Evolutionary conservation across 2,329 filamentous ascomycete genomes (phyloP), one percentile per base, ranked within the genome.

Genomic region (Fusarium setosum): DNA sequence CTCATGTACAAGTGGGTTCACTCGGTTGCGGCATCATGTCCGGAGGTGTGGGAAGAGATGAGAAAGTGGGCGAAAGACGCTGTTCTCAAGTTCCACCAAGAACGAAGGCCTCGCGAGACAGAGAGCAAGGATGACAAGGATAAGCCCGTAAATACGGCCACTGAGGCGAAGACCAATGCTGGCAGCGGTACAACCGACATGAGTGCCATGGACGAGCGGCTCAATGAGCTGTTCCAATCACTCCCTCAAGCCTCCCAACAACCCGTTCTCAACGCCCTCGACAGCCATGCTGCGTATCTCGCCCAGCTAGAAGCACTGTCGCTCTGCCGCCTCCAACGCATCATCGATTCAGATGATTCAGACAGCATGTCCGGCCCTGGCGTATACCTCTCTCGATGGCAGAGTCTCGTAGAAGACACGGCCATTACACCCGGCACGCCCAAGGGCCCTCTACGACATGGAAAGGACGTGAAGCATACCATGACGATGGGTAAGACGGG

Each of bases 351-450:
- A 2, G 62, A 71, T 5, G 69, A 67, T 37, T 63, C 56, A 17
- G 67, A 70, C 24, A 84, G 59, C 49, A 69, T 84, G 52, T 83
- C 82, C 21, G 91, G 91, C 0, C 91, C 92, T 0, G 92, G 92
- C 2, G 86, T 91, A 44, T 94, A 91, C 72, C 84, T 94, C 21
- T 83, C 86, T 2, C 84, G 88, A 48, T 94, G 92, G 92, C 90
- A 93, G 73, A 81, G 85, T 1, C 80, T 94, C 7, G 80, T 94
- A 4, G 89, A 94, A 72, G 80, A 83, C n/a, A 92, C 92, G 0
- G 75, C 83, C 42, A 88, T 94, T 61, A 91, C 90, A 2, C 90
- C 92, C 0, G 83, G 79, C 0, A 81, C 78, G 1, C 75, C 81
- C 0, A 72, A 77, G 2, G 89, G 90, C 0, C 79, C 81, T 2